Evolutionary conservation across 805 yeast genomes (phyloP), one percentile per base, ranked within the genome.

Genomic region (Saccharomycopsis synnaedendra): DNA sequence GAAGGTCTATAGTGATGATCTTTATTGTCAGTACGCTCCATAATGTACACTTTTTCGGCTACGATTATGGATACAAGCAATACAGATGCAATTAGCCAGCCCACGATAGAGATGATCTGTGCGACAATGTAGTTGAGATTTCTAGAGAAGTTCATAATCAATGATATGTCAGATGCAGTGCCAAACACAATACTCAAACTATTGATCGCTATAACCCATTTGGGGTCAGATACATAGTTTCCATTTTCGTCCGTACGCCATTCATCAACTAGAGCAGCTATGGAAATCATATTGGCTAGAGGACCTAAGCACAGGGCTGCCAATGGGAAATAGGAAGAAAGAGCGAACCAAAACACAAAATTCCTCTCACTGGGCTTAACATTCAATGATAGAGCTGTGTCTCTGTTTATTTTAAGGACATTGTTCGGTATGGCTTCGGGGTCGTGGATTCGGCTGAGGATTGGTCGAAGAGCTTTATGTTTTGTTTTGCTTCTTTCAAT

Each of bases 281-380:
- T 67, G 0, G 90, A 82, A 39, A 79, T 71, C 70, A 84, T 73
- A 55, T 85, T 85, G 5, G 90, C 80, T 31, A 86, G 56, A 0
- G 95, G 95, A 0, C 93, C 94, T 36, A 80, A 57, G 55, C 90
- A 83, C 4, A 90, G 87, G 1, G 89, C 79, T 5, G 82, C 59
- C 30, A 86, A 70, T 0, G 96, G 96, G 54, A 85, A 72, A 55
- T 80, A 79, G 3, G 82, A 72, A 3, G 89, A 78, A 0, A 81
- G 62, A 9, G 72, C 56, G 54, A 82, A 82, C 93, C 94, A 85
- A 35, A 62, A 37, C 19, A 50, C 44, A 43, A 52, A 52, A 39
- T 47, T 35, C 32, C 37, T 38, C 9, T 52, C 55, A 6, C 37
- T 45, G n/a, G 53, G 55, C 29, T 35, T 39, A 4, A 50, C 49